phyloP scores from a whole-genome alignment of 306 rosid species.

The Cucumis sativus region Cucumber_9930_V3 NC_026656.2:8640001-8640500 shows the following conservation, averaged over 20 bases:
- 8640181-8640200: constrained; percentile 46
- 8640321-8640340: constrained; percentile 43
- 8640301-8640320: constrained; percentile 37
- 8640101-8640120: constrained; percentile 65
- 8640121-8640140: constrained; percentile 63
- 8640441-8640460: neutral
- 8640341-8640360: constrained; percentile 45
- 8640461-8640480: neutral
- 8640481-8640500: too few relatives aligned
- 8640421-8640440: neutral
- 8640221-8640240: constrained; percentile 73
- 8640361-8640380: constrained; percentile 53
- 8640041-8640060: constrained; percentile 60
- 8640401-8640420: constrained; percentile 4
- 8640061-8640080: constrained; percentile 60
- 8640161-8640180: constrained; percentile 60
- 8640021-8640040: constrained; percentile 91
- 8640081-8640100: constrained; percentile 67
- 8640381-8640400: constrained; percentile 43
- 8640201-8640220: constrained; percentile 64
- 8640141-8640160: constrained; percentile 64
- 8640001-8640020: constrained; percentile 47
- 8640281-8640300: constrained; percentile 30
- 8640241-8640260: constrained; percentile 52
- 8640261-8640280: constrained; percentile 38